Base-by-base conservation (phyloP, 1,284 basidiomycete genomes). In the Fomitopsis betulina region DNA sequence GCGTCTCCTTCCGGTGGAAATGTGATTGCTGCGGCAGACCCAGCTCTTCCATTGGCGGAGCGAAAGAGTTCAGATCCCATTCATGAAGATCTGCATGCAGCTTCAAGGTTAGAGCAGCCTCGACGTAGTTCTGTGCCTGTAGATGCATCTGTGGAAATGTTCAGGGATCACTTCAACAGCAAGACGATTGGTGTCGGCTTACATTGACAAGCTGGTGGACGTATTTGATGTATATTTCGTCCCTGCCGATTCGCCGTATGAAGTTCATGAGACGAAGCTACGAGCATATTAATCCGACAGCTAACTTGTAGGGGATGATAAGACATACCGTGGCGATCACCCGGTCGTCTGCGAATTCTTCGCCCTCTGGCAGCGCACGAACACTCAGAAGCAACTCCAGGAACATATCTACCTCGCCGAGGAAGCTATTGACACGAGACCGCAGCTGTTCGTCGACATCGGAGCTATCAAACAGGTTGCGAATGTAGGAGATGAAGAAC, bases 401-500 rank as follows among this genome's bases (percentile, higher is more conserved):
- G 85, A 99, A 99, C 27, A 91, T 82, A 68, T 97, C 93, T 7
- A 98, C 90, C 10, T 93, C 92, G 64, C 94, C 87, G 38, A 99
- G 78, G 79, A 98, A 98, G 33, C 75, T 78, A 2, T 87, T 84
- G 27, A 97, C 91, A 32, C 91, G 85, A 51, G 86, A 81, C 9
- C 90, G 85, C 50, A 98, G 81, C 54, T 83, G 80, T 50, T 87
- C 83, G 62, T 97, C 92, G 13, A 96, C 89, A 33, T 88, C 82
- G 0, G 91, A 85, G 15, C 83, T 81, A 58, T 96, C 93, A 69
- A 98, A 97, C 3, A 97, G 79, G 61, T 88, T 84, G 13, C 94
- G 86, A 50, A 99, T 82, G 63, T 97, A 93, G n/a, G 87, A 84
- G 65, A 98, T 90, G 76, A 98, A 98, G 75, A 96, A 96, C 7